Conservation (phyloP, 441 rosid species). For the Mallotus repandus region DNA sequence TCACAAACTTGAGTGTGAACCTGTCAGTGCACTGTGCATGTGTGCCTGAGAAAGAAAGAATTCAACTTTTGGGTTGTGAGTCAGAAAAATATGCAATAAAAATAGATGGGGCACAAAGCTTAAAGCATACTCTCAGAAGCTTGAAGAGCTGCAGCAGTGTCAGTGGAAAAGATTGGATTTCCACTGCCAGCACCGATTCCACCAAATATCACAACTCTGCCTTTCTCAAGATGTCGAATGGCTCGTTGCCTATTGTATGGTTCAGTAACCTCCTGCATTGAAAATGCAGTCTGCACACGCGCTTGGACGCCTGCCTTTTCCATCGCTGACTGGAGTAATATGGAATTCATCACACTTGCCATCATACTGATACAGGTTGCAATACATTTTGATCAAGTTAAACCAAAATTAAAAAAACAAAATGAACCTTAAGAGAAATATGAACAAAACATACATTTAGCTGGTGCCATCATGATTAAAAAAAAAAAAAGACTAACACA, state of each 20-base stretch:
- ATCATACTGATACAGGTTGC: constrained; percentile 59
- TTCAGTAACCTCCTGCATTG: constrained; percentile 75
- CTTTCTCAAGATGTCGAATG: constrained; percentile 86
- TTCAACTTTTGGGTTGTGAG: neutral
- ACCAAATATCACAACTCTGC: constrained; percentile 94
- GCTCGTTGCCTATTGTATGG: constrained; percentile 82
- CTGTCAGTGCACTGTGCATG: neutral
- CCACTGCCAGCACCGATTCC: constrained; percentile 81
- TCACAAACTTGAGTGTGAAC: neutral
- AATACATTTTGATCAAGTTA: constrained; percentile 7
- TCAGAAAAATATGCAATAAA: constrained; percentile 1
- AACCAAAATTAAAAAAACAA: neutral
- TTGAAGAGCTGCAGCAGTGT: constrained; percentile 84
- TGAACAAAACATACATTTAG: neutral
- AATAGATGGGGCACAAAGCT: neutral
- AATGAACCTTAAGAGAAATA: neutral
- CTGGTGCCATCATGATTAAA: neutral
- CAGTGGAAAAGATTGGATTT: constrained; percentile 86
- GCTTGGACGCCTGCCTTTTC: constrained; percentile 79
- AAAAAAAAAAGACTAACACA: constrained; percentile 4
- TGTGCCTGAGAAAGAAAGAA: neutral
- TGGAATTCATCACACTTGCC: constrained; percentile 94
- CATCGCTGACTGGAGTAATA: constrained; percentile 82
- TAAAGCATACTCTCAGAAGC: constrained; percentile 56
- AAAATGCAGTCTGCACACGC: constrained; percentile 72